A percentile compares a stretch with the other conserved stretches of the same genome.
Conservation (phyloP, 2,329 filamentous ascomycete genomes). For the Fusarium sp. region DNA sequence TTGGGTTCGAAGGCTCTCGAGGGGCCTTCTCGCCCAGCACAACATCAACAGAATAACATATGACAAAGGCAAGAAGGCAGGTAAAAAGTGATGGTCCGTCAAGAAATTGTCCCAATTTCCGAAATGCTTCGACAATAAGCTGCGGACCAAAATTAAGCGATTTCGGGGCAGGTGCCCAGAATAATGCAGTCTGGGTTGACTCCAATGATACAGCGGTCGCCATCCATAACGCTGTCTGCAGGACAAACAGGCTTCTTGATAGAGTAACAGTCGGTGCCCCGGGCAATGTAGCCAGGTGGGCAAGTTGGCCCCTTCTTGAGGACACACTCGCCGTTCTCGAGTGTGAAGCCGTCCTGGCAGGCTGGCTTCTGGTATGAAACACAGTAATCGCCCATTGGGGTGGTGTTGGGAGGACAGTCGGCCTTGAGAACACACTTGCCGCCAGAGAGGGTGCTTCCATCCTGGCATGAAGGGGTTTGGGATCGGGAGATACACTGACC, state of each 20-base stretch:
- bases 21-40: neutral
- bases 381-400: conserved; percentile 4
- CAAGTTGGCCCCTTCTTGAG: neutral
- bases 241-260: conserved; percentile 2
- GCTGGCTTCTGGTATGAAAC: neutral
- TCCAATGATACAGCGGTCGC: neutral
- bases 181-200: conserved; percentile 3
- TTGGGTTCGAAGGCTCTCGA: neutral
- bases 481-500: neutral
- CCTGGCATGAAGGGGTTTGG: neutral
- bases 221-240: neutral
- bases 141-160: neutral
- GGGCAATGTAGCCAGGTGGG: neutral
- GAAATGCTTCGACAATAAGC: neutral
- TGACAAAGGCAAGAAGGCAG: neutral
- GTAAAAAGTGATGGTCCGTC: neutral
- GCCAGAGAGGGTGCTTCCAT: neutral
- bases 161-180: neutral
- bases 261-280: neutral
- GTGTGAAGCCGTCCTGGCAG: neutral
- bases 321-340: conserved; percentile 7
- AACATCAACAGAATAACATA: neutral
- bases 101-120: neutral
- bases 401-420: neutral
- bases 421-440: neutral